phyloP scores from a whole-genome alignment of 331 rosid species.

The Acacia pycnantha region DNA sequence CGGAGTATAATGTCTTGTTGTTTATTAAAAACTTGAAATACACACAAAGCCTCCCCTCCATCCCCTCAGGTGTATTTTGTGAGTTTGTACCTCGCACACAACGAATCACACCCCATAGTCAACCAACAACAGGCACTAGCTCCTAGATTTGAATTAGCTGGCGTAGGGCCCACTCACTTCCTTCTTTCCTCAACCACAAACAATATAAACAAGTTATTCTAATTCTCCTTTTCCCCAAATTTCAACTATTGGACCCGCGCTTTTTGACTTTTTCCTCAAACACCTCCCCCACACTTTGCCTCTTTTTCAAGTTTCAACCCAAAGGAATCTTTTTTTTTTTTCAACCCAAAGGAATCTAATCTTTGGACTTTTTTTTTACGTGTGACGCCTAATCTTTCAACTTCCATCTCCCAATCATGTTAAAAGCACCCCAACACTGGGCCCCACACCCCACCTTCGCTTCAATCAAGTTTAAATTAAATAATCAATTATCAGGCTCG shows the following conservation, averaged over 20 bases:
- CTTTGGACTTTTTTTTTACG: not conserved
- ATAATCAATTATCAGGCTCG: too few relatives aligned
- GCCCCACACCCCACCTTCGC: not conserved
- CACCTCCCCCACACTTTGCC: not conserved
- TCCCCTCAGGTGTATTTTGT: not conserved
- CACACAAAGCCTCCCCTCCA: too few relatives aligned
- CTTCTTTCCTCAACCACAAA: not conserved
- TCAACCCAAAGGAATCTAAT: constrained; percentile 14
- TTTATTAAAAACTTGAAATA: too few relatives aligned
- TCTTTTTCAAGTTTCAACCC: not conserved
- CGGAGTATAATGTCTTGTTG: too few relatives aligned
- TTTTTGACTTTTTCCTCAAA: constrained; percentile 1
- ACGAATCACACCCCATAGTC: not conserved
- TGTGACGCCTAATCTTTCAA: not conserved
- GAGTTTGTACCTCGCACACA: not conserved
- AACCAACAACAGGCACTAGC: not conserved
- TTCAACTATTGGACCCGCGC: not conserved
- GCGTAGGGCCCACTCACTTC: not conserved
- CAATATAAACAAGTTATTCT: not conserved
- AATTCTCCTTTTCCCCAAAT: not conserved
- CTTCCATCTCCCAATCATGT: not conserved
- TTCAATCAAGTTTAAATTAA: not conserved
- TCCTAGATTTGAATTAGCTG: constrained; percentile 1
- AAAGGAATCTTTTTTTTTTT: too few relatives aligned
- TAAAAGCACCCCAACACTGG: not conserved